Evolutionary conservation across 2,329 filamentous ascomycete genomes (phyloP), one percentile per base, ranked within the genome.

Genomic region (Penicillium sp.): DNA sequence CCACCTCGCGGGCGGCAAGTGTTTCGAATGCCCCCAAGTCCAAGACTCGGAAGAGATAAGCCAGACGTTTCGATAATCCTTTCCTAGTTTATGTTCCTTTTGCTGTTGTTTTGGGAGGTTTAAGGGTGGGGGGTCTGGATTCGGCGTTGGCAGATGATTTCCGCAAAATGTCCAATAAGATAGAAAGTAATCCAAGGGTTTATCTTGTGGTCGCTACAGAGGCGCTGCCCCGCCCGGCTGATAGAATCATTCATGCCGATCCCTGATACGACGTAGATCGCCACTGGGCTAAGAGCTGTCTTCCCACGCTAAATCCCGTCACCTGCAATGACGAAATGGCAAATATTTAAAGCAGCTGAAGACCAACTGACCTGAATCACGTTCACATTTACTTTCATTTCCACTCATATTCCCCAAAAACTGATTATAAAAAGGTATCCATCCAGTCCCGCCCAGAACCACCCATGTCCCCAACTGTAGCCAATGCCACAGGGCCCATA

Each of bases 1-100:
- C 87, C 5, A 90, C 88, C 0, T 97, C 93, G 7, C 85, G 95
- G 61, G 93, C 93, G 16, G 93, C 89, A 5, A 98, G 95, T 72
- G 91, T 97, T 26, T 87, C 85, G 31, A 96, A 93, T 1, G 76
- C 80, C 66, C 69, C 74, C 60, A 80, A 84, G 71, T 75, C 75
- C 29, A 82, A 79, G 65, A 71, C 76, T 47, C 78, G 74, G 57
- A 83, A 81, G 77, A 82, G 75, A 66, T 80, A 73, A 76, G 57
- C n/a, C 49, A 45, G 24, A 49, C 52, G 27, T 54, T 56, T 42
- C 27, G 49, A 29, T 16, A 8, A 24, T 49, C 26, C 39, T 54
- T 46, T 31, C 35, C 22, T 47, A 19, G 8, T 45, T 46, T 8
- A 9, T 33, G 9, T 24, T 42, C 22, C 6, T 27, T 29, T 19